Conservation (phyloP, 768 basidiomycete species). For the Coprinopsis strossmayeri region DNA sequence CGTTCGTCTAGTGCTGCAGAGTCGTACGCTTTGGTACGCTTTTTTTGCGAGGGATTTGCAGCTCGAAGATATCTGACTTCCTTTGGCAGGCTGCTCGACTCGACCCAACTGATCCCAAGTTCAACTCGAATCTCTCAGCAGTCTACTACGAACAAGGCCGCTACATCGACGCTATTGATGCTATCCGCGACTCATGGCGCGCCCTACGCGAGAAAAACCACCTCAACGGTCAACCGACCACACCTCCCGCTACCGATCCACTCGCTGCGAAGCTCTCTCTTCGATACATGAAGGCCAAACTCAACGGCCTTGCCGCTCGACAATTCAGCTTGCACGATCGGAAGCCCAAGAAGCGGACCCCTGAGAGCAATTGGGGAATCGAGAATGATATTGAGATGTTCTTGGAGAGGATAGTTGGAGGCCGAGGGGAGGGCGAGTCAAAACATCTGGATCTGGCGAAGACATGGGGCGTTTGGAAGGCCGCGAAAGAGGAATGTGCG, state of each 20-base stretch:
- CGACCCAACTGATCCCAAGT: slow-evolving; percentile 15
- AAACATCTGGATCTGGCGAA: not conserved
- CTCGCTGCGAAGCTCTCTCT: slow-evolving; percentile 9
- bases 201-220: slow-evolving; percentile 8
- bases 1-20: not conserved
- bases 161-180: slow-evolving; percentile 12
- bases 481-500: slow-evolving; percentile 4
- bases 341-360: slow-evolving; percentile 6
- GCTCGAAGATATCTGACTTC: not conserved
- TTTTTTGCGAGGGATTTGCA: not conserved
- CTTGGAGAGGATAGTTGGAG: not conserved
- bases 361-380: slow-evolving; percentile 5
- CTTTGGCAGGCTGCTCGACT: slow-evolving; percentile 12
- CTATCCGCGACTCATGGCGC: slow-evolving; percentile 9
- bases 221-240: slow-evolving; percentile 1
- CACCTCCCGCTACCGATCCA: slow-evolving; percentile 3
- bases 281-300: slow-evolving; percentile 9
- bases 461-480: not conserved
- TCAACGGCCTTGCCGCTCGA: not conserved
- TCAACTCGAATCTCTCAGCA: slow-evolving; percentile 19
- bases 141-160: slow-evolving; percentile 16
- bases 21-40: not conserved
- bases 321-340: slow-evolving; percentile 1
- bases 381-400: slow-evolving; percentile 4
- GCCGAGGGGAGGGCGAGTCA: too few relatives aligned